Conservation (phyloP, 2,329 filamentous ascomycete species). For the Clarireedia paspali region DNA sequence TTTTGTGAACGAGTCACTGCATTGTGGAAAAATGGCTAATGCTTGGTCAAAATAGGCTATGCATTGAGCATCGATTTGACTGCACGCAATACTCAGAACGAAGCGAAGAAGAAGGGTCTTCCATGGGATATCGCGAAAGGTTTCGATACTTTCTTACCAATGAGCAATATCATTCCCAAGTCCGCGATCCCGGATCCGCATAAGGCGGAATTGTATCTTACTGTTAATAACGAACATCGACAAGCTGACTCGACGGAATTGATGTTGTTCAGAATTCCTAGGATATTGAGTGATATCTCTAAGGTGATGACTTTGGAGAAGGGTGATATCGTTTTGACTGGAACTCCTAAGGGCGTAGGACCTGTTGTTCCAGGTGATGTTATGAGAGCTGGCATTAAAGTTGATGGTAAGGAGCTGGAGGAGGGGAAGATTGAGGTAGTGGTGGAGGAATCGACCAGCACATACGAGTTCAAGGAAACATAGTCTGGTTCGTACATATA, state of each 20-base stretch:
- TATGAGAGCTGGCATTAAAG: conserved; percentile 74
- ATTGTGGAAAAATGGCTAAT: background rate
- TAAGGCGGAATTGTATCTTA: conserved; percentile 76
- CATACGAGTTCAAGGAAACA: conserved; percentile 71
- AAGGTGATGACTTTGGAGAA: conserved; percentile 89
- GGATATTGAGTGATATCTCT: conserved; percentile 84
- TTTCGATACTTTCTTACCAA: conserved; percentile 93
- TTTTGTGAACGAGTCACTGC: background rate
- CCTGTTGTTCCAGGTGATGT: conserved; percentile 77
- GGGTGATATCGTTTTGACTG: conserved; percentile 92
- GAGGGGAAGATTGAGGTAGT: conserved; percentile 78
- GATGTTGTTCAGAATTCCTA: conserved; percentile 88
- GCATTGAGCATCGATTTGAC: conserved; percentile 95
- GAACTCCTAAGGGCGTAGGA: conserved; percentile 93
- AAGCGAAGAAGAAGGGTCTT: conserved; percentile 93
- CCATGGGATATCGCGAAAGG: conserved; percentile 97
- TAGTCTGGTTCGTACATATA: conserved; percentile 28
- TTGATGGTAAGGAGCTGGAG: conserved; percentile 74
- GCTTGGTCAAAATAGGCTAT: conserved; percentile 53
- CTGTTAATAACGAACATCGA: conserved; percentile 68
- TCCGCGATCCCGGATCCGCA: conserved; percentile 77
- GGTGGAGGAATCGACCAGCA: conserved; percentile 70
- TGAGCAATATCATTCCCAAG: conserved; percentile 76
- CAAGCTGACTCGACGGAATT: conserved; percentile 87
- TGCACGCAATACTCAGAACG: conserved; percentile 87